These are phyloP conservation scores for Crithidia thermophila DNA, from an alignment of 208 protist genomes.

Conservation along the genomic window DNA sequence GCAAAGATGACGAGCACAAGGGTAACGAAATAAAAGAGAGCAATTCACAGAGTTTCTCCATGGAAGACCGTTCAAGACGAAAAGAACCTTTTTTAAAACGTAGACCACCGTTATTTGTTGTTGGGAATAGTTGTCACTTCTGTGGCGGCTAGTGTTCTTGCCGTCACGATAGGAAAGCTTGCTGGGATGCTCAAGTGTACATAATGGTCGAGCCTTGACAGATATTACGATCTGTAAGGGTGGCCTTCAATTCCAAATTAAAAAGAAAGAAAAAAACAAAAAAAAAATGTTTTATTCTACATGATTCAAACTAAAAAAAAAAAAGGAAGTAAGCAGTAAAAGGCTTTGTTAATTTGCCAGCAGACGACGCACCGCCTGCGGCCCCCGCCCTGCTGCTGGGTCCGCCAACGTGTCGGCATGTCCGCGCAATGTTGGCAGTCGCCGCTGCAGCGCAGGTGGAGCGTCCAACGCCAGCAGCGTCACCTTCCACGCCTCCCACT, in stretches of 20 bases:
- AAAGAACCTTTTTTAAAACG: too few species aligned
- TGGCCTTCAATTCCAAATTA: too few species aligned
- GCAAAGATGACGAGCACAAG: not conserved
- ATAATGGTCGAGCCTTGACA: too few species aligned
- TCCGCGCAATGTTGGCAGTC: conserved; percentile 21
- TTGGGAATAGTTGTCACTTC: too few species aligned
- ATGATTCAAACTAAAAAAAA: conserved; percentile 11
- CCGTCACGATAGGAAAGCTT: too few species aligned
- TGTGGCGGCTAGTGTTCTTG: too few species aligned
- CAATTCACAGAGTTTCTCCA: not conserved
- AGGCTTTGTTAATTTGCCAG: not conserved
- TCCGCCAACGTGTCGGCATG: not conserved
- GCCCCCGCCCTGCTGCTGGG: conserved; percentile 15
- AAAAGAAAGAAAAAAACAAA: conserved; percentile 13
- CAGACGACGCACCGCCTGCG: conserved; percentile 21
- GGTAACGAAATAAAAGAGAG: not conserved
- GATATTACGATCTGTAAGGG: too few species aligned
- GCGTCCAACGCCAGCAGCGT: conserved; percentile 24
- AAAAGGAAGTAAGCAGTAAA: not conserved
- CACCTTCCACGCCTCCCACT: conserved; percentile 9
- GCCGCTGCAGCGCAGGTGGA: conserved; percentile 26
- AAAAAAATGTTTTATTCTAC: not conserved
- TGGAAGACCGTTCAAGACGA: not conserved
- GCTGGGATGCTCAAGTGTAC: too few species aligned
- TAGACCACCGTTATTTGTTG: too few species aligned